phyloP scores from a whole-genome alignment of 2,329 filamentous ascomycete genomes.

The Esteya vermicola region DNA sequence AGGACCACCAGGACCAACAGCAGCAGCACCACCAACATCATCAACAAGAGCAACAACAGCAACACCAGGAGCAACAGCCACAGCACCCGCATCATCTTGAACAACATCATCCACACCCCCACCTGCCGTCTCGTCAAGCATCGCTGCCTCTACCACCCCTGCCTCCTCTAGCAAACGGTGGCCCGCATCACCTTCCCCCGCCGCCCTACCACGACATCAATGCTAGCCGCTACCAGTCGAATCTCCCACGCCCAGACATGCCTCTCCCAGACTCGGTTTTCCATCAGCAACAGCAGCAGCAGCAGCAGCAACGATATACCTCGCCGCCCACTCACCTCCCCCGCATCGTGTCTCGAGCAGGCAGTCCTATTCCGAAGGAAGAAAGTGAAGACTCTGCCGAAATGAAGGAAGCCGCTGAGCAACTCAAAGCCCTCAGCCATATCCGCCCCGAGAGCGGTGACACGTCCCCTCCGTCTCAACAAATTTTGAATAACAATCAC shows the following conservation, averaged over 20 bases:
- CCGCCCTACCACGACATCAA: conserved; percentile 2
- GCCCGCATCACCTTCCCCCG: conserved; percentile 1
- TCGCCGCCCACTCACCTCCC: conserved; percentile 2
- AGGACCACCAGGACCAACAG: background rate
- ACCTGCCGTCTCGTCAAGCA: no score
- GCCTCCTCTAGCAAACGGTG: no score
- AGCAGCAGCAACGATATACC: background rate
- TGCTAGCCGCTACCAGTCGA: conserved; percentile 2
- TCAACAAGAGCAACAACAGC: conserved; percentile 3
- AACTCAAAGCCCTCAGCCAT: conserved; percentile 51
- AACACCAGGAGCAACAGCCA: conserved; percentile 3
- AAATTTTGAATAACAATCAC: conserved; percentile 19
- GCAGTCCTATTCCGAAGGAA: conserved; percentile 22
- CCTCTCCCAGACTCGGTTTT: conserved; percentile 5
- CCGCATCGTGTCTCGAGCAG: conserved; percentile 4
- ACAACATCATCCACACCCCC: conserved; percentile 1
- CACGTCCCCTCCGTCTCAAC: conserved; percentile 1
- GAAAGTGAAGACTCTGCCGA: conserved; percentile 50
- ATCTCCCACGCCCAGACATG: conserved; percentile 1
- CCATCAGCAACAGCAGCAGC: conserved; percentile 3
- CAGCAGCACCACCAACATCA: conserved; percentile 7
- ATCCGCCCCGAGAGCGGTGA: conserved; percentile 36
- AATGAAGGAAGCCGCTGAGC: conserved; percentile 55
- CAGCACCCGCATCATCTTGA: background rate
- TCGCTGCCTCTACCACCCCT: background rate